phyloP scores from a whole-genome alignment of 1,284 basidiomycete species.

The Meira nashicola region DNA sequence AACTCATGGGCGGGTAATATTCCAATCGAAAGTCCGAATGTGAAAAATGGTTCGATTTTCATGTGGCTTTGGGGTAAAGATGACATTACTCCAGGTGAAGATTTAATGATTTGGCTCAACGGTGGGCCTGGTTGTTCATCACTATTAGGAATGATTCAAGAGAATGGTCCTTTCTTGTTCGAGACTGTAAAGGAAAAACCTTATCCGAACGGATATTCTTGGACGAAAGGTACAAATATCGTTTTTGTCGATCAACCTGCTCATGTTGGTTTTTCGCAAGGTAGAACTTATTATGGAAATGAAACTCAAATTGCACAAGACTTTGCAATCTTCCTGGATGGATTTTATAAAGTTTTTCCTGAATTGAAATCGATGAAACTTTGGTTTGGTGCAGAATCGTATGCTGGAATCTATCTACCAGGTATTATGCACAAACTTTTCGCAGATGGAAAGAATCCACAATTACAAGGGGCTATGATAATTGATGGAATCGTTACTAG shows the following conservation, averaged over 20 bases:
- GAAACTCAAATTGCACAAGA: not conserved
- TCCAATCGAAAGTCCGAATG: slow-evolving; percentile 16
- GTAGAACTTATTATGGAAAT: not conserved
- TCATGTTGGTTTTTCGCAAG: not conserved
- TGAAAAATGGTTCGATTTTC: slow-evolving; percentile 38
- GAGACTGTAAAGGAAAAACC: not conserved
- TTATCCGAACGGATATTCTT: not conserved
- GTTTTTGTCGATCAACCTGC: not conserved
- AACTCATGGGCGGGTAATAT: not conserved
- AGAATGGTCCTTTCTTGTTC: not conserved
- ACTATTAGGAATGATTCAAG: not conserved
- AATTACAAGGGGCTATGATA: slow-evolving; percentile 24
- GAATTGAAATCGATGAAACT: not conserved
- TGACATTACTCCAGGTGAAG: not conserved
- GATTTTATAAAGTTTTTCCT: not conserved
- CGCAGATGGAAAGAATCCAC: slow-evolving; percentile 16
- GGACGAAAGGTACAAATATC: not conserved
- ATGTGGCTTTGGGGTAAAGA: not conserved
- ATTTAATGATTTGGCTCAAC: not conserved
- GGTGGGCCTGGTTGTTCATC: not conserved
- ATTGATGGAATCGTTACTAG: not conserved
- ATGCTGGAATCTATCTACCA: not conserved
- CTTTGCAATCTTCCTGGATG: not conserved
- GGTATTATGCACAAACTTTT: not conserved
- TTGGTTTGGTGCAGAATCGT: not conserved